A percentile compares a stretch with the other conserved stretches of the same genome.
Conservation (phyloP, 768 basidiomycete genomes). For the Roridomyces roridus region DNA sequence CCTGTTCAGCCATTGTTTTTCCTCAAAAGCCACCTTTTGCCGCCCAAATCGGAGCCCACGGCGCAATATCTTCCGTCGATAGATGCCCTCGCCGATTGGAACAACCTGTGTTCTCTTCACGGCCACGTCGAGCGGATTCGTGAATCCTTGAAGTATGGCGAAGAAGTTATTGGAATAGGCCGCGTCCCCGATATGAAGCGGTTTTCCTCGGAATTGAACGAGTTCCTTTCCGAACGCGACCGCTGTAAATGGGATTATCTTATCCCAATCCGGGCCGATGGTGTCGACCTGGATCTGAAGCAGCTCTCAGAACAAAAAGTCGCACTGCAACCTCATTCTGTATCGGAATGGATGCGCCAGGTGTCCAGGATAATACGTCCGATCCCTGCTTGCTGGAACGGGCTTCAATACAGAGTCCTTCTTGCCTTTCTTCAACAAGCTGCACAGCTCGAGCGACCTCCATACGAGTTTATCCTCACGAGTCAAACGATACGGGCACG, state of each 20-base stretch:
- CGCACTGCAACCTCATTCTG: not conserved
- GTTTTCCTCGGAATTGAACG: not conserved
- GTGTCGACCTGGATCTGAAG: slow-evolving; percentile 4
- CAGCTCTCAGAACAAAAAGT: not conserved
- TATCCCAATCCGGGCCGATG: slow-evolving; percentile 5
- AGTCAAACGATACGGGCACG: slow-evolving; percentile 6
- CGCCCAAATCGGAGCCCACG: not conserved
- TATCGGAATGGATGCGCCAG: slow-evolving; percentile 3
- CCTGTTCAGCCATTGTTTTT: slow-evolving; percentile 18
- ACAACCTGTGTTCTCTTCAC: slow-evolving; percentile 20
- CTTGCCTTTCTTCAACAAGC: slow-evolving; percentile 18
- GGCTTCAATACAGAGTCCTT: slow-evolving; percentile 18
- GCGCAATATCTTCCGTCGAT: slow-evolving; percentile 21
- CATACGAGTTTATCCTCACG: slow-evolving; percentile 22
- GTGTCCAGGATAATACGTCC: slow-evolving; percentile 7
- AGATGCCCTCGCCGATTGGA: slow-evolving; percentile 18
- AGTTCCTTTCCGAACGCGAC: slow-evolving; percentile 6
- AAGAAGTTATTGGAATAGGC: not conserved
- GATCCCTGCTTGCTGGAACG: slow-evolving; percentile 13
- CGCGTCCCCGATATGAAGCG: not conserved
- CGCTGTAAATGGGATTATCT: slow-evolving; percentile 15
- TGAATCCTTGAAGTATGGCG: not conserved
- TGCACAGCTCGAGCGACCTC: slow-evolving; percentile 4
- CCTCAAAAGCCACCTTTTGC: slow-evolving; percentile 8
- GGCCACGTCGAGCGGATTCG: slow-evolving; percentile 15